Conservation (phyloP, 345 rosid genomes). For the Eucalyptus pumila region DNA sequence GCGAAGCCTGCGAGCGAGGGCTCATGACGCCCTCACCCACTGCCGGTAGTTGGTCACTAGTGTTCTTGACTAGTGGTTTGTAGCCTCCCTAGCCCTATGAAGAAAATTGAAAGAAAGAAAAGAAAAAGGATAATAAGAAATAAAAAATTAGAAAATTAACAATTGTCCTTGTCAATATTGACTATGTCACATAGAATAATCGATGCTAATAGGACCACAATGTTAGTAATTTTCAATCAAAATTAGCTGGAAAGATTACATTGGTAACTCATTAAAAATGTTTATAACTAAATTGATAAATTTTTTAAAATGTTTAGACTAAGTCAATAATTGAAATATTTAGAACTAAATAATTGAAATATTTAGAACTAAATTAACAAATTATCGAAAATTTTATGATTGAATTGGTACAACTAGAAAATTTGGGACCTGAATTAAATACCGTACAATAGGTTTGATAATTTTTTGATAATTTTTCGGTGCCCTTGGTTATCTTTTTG, state of each 20-base stretch:
- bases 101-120: too few species aligned
- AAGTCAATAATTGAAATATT: too few species aligned
- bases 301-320: too few species aligned
- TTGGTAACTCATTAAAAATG: neutral
- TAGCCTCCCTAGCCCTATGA: rapidly evolving
- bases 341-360: too few species aligned
- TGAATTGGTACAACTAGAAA: too few species aligned
- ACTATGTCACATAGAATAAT: neutral
- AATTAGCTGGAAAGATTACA: neutral
- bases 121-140: neutral
- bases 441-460: neutral
- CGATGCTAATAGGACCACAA: too few species aligned
- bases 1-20: neutral
- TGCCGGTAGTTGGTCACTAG: neutral
- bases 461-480: neutral
- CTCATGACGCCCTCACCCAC: neutral
- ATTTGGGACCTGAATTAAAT: neutral
- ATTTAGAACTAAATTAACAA: too few species aligned
- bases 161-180: too few species aligned
- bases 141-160: too few species aligned
- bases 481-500: neutral
- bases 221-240: too few species aligned
- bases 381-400: too few species aligned
- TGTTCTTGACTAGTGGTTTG: rapidly evolving
- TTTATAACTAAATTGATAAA: too few species aligned